phyloP scores from a whole-genome alignment of 176 grass and related monocot species.

The Tillandsia fasciculata region DNA sequence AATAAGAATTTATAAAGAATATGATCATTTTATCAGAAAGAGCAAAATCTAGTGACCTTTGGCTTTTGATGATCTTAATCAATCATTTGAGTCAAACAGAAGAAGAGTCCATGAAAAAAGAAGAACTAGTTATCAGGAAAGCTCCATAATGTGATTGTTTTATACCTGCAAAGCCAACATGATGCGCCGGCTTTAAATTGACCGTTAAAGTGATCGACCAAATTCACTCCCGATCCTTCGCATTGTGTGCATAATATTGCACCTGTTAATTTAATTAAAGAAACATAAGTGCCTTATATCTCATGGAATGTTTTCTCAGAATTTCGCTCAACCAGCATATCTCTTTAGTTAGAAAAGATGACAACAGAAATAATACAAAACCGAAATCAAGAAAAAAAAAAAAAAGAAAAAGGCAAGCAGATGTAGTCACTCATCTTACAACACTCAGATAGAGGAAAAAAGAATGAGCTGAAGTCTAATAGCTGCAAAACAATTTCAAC shows the following conservation, averaged over 20 bases:
- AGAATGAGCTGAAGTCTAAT: neutral
- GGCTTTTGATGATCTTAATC: no score
- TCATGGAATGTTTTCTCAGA: neutral
- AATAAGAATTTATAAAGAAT: no score
- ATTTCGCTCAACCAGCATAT: neutral
- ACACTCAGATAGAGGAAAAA: neutral
- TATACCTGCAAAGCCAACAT: constrained; percentile 99
- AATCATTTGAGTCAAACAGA: no score
- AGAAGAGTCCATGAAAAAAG: neutral
- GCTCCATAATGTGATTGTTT: neutral
- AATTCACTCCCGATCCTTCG: constrained; percentile 64
- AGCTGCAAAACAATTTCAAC: no score
- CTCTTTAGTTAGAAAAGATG: neutral
- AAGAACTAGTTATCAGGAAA: neutral
- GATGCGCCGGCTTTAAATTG: constrained; percentile 77
- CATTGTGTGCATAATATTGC: constrained; percentile 55
- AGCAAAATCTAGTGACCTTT: no score
- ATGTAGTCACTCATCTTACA: neutral
- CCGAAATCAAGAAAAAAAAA: neutral
- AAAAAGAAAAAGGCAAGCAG: neutral
- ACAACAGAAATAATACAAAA: neutral
- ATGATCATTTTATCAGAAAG: no score
- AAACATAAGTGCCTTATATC: neutral
- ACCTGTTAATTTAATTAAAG: constrained; percentile 39
- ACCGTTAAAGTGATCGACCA: constrained; percentile 72